Conservation (phyloP, 768 basidiomycete species). For the Tulasnella calospora region DNA sequence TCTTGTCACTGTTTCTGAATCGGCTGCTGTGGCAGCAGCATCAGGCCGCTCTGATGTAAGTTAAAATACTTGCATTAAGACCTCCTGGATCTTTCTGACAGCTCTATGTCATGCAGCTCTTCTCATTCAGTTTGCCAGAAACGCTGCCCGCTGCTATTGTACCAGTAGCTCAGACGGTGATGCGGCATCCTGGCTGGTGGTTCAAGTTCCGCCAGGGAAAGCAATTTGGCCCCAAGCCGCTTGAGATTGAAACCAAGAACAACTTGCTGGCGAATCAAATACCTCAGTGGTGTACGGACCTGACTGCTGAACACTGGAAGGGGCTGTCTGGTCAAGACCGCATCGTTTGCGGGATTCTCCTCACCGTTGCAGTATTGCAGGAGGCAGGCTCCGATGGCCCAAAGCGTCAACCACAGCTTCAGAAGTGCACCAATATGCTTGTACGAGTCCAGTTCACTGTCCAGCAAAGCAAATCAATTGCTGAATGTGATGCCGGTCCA, state of each 20-base stretch:
- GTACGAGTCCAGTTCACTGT: no score
- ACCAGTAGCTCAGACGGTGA: not conserved
- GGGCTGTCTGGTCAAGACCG: no score
- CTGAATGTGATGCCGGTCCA: no score
- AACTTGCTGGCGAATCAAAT: not conserved
- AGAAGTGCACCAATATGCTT: no score
- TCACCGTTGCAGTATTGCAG: no score
- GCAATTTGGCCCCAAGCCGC: not conserved
- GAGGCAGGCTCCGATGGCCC: no score
- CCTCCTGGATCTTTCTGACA: no score
- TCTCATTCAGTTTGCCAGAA: not conserved
- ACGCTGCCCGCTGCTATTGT: not conserved
- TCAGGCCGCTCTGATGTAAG: not conserved
- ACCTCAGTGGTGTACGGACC: no score
- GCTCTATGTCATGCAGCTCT: not conserved
- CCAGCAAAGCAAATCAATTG: no score
- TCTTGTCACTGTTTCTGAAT: not conserved
- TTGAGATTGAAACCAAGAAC: not conserved
- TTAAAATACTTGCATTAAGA: not conserved
- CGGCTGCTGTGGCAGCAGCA: not conserved
- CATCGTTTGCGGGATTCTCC: no score
- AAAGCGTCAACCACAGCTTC: no score
- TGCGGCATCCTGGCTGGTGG: not conserved
- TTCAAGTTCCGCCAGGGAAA: not conserved
- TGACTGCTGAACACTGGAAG: no score